phyloP scores from a whole-genome alignment of 2,329 filamentous ascomycete species.

The Onygena corvina region DNA sequence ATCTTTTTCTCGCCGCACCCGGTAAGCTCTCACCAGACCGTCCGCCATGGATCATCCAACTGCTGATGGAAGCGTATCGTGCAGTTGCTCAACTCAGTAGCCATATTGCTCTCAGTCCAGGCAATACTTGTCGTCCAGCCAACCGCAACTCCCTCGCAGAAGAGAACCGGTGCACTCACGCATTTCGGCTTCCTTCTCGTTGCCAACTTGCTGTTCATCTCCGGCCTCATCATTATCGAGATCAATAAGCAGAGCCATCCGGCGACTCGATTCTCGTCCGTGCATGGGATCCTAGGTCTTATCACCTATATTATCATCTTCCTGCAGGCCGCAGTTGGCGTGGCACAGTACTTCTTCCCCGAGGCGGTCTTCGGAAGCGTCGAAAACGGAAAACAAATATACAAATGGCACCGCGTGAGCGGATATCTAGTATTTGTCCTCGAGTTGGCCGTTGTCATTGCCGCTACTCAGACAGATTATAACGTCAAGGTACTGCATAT shows the following conservation, averaged over 20 bases:
- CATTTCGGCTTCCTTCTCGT: constrained; percentile 60
- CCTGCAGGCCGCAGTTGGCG: constrained; percentile 64
- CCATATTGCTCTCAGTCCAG: constrained; percentile 63
- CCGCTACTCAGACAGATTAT: constrained; percentile 66
- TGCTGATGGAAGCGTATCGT: not conserved
- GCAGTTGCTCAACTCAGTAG: constrained; percentile 48
- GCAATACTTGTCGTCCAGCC: constrained; percentile 78
- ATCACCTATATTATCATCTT: constrained; percentile 57
- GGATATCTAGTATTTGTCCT: constrained; percentile 65
- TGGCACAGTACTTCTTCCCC: constrained; percentile 70
- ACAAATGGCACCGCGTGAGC: constrained; percentile 73
- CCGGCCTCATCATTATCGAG: constrained; percentile 36
- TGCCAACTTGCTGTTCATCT: constrained; percentile 32
- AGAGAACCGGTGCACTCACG: constrained; percentile 47
- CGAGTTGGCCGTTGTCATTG: constrained; percentile 60
- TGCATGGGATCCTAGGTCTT: constrained; percentile 74
- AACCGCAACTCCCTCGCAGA: constrained; percentile 64
- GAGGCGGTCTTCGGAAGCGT: constrained; percentile 58
- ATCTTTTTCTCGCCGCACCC: constrained; percentile 85
- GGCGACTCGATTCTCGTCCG: constrained; percentile 52
- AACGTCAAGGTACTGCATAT: constrained; percentile 57
- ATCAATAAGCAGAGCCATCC: constrained; percentile 68
- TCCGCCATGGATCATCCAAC: constrained; percentile 3
- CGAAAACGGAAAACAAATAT: constrained; percentile 66
- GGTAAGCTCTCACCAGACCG: constrained; percentile 38